Base-by-base conservation (phyloP, 2,329 filamentous ascomycete genomes). In the Exophiala sideris region DNA sequence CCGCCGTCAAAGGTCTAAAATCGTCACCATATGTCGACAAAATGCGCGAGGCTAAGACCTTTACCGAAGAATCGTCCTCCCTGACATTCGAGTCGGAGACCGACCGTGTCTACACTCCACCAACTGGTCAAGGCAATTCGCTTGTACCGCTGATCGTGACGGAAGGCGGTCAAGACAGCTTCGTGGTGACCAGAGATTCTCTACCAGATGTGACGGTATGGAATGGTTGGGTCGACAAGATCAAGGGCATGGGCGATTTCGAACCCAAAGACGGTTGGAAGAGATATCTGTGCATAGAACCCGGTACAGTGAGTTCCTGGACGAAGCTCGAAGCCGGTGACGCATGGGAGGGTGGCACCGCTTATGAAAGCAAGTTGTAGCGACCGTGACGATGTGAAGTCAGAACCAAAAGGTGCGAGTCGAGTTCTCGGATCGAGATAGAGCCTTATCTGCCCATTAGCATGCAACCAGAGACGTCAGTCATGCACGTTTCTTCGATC, bases 201-300 rank as follows among this genome's bases (percentile, higher is more conserved):
- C 79, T 99, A 62, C 81, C 82, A 58, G 89, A 97, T 63, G 85
- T 94, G 12, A 92, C 96, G 1, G 88, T 97, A 29, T 99, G 94
- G 94, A 99, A 99, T 73, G 94, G 94, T 1, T 96, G 92, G 91
- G 79, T 80, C 38, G 89, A 91, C 60, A 95, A 95, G 77, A 84
- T 89, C 1, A 82, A 84, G 64, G 80, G 80, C 4, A 95, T 96
- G 75, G 84, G 77, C 48, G 94, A 99, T 71, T 96, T 97, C 69
- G 82, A 81, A 54, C 94, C 94, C 46, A 88, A 95, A 67, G 88
- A 91, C 50, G 94, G 88, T 35, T 97, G 87, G 78, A 89, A 89
- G 78, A 83, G 90, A 55, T 96, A 97, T 89, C 77, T 99, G 40
- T 97, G 94, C 68, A 83, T 97, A 47, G 94, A 99, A 78, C 88